Base-by-base conservation (phyloP, 306 rosid species). In the Vigna nakashimae region DNA sequence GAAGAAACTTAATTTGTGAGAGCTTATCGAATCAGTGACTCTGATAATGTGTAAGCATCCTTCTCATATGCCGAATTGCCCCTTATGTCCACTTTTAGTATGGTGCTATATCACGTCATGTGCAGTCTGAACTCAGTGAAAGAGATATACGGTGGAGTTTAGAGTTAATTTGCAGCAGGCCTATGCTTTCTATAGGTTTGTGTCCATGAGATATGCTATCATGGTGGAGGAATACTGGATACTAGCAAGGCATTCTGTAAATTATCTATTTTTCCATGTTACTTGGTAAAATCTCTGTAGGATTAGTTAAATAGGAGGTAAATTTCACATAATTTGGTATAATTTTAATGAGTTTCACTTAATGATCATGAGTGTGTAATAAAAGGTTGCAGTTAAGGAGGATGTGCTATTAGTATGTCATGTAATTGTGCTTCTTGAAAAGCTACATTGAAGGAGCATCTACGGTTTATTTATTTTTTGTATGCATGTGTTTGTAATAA, bases 21-120 rank as follows among this genome's bases (percentile, higher is more conserved):
- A 46, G 60, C 59, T 46, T 55, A 57, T 51, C 14, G 15, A 40
- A 42, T 58, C 76, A 65, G 9, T 71, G 73, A 38, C 34, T 52
- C 51, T 76, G 51, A 71, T 65, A 78, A 20, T 43, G 43, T 60
- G 70, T 42, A 17, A 26, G 65, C 71, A 50, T 72, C 9, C 12
- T 59, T 52, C 46, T 17, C 20, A 65, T 17, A 28, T 7, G 63
- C n/a, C 40, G 51, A 38, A 56, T 71, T 63, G 15, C 46, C 73
- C 40, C 24, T 5, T n/a, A 22, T 71, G 57, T 53, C 13, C 51
- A 13, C 69, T 28, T 58, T 5, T 30, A 50, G 56, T 52, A 50
- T 42, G 70, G 79, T 53, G 55, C 58, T 17, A 52, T 73, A 55
- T 56, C 38, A 77, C 79, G 20, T 53, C 63, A 32, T 78, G 67